phyloP scores from a whole-genome alignment of 805 yeast genomes.

The Jamesozyma jinghongensis region DNA sequence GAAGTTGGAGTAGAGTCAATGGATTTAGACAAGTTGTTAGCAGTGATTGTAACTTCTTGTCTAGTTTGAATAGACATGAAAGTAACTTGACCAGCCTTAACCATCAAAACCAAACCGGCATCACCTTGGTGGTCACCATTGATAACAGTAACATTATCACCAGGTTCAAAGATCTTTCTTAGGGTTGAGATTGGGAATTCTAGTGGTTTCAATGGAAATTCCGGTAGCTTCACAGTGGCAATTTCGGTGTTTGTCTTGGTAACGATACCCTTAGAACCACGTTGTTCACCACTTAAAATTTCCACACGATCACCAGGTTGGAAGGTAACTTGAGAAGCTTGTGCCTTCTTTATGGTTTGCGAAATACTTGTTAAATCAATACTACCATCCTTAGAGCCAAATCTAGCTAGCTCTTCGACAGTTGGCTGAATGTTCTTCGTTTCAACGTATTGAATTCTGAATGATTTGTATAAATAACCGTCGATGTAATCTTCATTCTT shows the following conservation, averaged over 20 bases:
- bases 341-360: slow-evolving; percentile 63
- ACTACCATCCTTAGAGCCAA: slow-evolving; percentile 76
- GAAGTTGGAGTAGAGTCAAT: slow-evolving; percentile 74
- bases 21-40: slow-evolving; percentile 83
- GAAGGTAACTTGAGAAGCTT: slow-evolving; percentile 49
- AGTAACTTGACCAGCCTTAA: slow-evolving; percentile 78
- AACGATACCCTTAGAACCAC: slow-evolving; percentile 78
- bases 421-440: slow-evolving; percentile 78
- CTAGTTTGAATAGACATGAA: slow-evolving; percentile 82
- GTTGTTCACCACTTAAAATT: slow-evolving; percentile 86
- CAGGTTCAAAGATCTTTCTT: slow-evolving; percentile 77
- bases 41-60: slow-evolving; percentile 84
- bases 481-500: slow-evolving; percentile 82
- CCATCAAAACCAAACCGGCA: slow-evolving; percentile 84
- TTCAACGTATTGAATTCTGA: slow-evolving; percentile 71
- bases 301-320: slow-evolving; percentile 94
- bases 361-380: slow-evolving; percentile 82
- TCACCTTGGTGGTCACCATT: slow-evolving; percentile 90
- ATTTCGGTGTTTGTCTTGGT: slow-evolving; percentile 55
- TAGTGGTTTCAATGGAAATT: slow-evolving; percentile 44
- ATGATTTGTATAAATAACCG: slow-evolving; percentile 81
- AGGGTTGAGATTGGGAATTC: slow-evolving; percentile 77
- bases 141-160: slow-evolving; percentile 90
- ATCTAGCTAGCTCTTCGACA: slow-evolving; percentile 78
- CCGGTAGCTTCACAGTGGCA: slow-evolving; percentile 40